These are phyloP conservation scores for Fraxinus albicans DNA, from an alignment of 305 asterid genomes.

Conservation along the genomic window DNA sequence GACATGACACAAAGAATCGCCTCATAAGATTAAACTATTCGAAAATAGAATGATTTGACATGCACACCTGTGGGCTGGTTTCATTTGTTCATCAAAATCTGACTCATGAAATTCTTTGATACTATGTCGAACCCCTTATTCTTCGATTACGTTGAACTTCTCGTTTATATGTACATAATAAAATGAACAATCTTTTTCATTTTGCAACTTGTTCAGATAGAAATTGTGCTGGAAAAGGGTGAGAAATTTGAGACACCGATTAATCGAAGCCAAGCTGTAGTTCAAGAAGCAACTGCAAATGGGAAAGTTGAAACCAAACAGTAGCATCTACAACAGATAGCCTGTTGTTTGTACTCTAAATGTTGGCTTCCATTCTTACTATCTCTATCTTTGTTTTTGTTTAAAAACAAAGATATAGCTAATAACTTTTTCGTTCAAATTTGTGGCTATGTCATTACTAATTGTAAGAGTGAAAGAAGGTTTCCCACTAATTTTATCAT, in stretches of 20 bases:
- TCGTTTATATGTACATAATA: neutral
- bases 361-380: slow-evolving; percentile 6
- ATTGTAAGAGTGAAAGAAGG: neutral
- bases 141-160: neutral
- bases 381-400: neutral
- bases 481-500: neutral
- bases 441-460: neutral
- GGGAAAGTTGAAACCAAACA: neutral
- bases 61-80: neutral
- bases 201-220: slow-evolving; percentile 40
- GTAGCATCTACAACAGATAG: slow-evolving; percentile 2
- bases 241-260: slow-evolving; percentile 66
- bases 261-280: slow-evolving; percentile 37
- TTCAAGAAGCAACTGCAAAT: slow-evolving; percentile 31
- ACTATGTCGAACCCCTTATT: neutral
- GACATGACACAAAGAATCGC: neutral
- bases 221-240: slow-evolving; percentile 71
- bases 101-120: neutral
- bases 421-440: neutral
- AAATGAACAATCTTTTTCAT: neutral
- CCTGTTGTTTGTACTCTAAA: neutral
- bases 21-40: neutral
- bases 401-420: neutral
- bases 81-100: neutral
- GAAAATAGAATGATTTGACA: neutral